These are phyloP conservation scores for Sclerospora graminicola DNA, from an alignment of 352 stramenopile genomes.

Conservation along the genomic window DNA sequence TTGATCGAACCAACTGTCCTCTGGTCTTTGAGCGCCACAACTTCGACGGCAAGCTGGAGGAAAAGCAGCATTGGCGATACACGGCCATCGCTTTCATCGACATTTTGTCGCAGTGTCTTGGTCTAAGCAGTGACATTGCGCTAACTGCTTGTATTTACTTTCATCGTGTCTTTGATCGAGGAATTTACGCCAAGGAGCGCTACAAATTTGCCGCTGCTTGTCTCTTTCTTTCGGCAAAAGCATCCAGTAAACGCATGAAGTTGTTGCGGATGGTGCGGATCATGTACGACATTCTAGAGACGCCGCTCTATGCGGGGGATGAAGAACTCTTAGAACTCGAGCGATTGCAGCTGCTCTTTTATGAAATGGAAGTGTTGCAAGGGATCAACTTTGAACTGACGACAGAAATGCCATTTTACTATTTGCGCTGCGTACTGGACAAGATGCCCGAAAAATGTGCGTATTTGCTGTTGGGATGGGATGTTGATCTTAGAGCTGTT, in stretches of 20 bases:
- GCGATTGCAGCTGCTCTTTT: slow-evolving; percentile 74
- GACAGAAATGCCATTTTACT: slow-evolving; percentile 68
- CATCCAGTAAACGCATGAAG: slow-evolving; percentile 82
- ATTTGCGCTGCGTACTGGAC: slow-evolving; percentile 44
- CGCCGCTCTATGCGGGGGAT: slow-evolving; percentile 50
- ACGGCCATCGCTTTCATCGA: slow-evolving; percentile 77
- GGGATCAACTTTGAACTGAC: slow-evolving; percentile 77
- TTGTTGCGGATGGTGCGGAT: slow-evolving; percentile 74
- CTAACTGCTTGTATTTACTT: slow-evolving; percentile 73
- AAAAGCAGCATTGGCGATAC: slow-evolving; percentile 79
- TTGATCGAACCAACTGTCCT: slow-evolving; percentile 68
- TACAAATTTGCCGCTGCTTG: slow-evolving; percentile 79
- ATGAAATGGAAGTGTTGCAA: slow-evolving; percentile 78
- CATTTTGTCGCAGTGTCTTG: slow-evolving; percentile 53
- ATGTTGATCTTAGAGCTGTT: too few species aligned
- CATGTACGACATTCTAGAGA: slow-evolving; percentile 81
- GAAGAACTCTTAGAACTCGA: slow-evolving; percentile 83
- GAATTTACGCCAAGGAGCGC: slow-evolving; percentile 66
- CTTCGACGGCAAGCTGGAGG: slow-evolving; percentile 46
- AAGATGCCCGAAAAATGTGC: slow-evolving; percentile 72
- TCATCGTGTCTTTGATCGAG: slow-evolving; percentile 68
- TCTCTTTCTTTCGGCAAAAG: slow-evolving; percentile 75
- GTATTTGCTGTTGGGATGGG: background rate
- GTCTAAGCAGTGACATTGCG: slow-evolving; percentile 54
- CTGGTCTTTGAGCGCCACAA: slow-evolving; percentile 56